A percentile compares a stretch with the other conserved stretches of the same genome.
Evolutionary conservation across 2,329 filamentous ascomycete genomes (phyloP).

Genomic region (Graphilbum fragrans): DNA sequence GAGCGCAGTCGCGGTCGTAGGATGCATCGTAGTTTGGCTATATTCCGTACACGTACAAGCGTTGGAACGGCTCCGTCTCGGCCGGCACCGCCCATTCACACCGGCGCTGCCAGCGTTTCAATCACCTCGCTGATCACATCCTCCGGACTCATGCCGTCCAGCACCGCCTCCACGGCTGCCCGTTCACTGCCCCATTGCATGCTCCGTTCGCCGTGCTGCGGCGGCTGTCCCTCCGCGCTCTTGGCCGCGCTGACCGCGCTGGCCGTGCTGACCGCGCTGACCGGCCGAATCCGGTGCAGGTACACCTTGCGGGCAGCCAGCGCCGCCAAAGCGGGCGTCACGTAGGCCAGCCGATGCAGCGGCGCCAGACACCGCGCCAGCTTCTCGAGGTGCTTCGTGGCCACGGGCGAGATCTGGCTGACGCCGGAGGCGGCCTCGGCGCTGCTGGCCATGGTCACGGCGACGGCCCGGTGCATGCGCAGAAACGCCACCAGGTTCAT

Average conservation of each 20-base stretch:
- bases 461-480: slow-evolving; percentile 75
- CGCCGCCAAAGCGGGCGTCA: slow-evolving; percentile 71
- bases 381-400: slow-evolving; percentile 64
- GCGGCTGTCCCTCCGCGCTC: background rate
- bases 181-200: slow-evolving; percentile 85
- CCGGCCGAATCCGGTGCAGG: slow-evolving; percentile 66
- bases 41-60: too few relatives aligned
- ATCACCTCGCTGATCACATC: slow-evolving; percentile 55
- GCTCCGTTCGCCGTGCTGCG: slow-evolving; percentile 57
- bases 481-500: slow-evolving; percentile 83
- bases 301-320: slow-evolving; percentile 82
- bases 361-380: slow-evolving; percentile 65
- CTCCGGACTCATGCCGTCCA: slow-evolving; percentile 50
- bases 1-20: too few relatives aligned
- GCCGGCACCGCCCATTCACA: slow-evolving; percentile 23
- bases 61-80: too few relatives aligned
- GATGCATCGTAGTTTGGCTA: too few relatives aligned
- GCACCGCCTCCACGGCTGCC: slow-evolving; percentile 51
- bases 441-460: slow-evolving; percentile 18
- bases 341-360: slow-evolving; percentile 68
- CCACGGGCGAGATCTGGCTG: slow-evolving; percentile 61
- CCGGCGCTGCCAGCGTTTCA: slow-evolving; percentile 40
- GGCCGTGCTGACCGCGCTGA: slow-evolving; percentile 30
- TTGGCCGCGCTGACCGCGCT: background rate
- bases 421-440: background rate